Percentiles rank a stretch among this genome's conserved stretches.
phyloP scores from a whole-genome alignment of 371 early-diverging fungal species.

The Mortierella sp. region DNA sequence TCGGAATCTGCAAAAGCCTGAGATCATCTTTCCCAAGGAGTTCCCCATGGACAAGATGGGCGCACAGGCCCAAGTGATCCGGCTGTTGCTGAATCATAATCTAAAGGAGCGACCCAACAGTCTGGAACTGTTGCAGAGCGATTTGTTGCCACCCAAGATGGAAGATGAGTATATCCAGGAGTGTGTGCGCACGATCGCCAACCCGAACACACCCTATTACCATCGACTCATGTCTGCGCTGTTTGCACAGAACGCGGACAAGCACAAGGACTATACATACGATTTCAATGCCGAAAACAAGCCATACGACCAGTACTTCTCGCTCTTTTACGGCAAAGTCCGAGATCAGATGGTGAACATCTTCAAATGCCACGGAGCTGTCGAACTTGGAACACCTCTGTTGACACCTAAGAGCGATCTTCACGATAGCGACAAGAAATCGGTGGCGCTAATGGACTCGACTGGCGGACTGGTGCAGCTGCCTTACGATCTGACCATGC shows the following conservation, averaged over 20 bases:
- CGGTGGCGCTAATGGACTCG: conserved; percentile 85
- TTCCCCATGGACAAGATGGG: conserved; percentile 70
- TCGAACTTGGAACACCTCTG: conserved; percentile 86
- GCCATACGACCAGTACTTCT: conserved; percentile 68
- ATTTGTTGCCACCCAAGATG: conserved; percentile 83
- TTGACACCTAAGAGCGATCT: conserved; percentile 85
- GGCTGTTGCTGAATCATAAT: conserved; percentile 77
- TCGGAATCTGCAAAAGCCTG: conserved; percentile 63
- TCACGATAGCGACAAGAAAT: conserved; percentile 75
- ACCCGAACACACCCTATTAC: conserved; percentile 91
- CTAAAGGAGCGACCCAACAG: conserved; percentile 89
- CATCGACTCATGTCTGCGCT: conserved; percentile 83
- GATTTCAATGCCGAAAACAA: conserved; percentile 79
- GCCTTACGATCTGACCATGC: conserved; percentile 92
- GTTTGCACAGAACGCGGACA: conserved; percentile 82
- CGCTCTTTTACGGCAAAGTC: conserved; percentile 77
- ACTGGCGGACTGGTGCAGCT: conserved; percentile 87
- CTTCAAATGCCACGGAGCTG: conserved; percentile 90
- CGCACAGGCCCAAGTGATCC: conserved; percentile 79
- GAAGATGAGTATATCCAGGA: conserved; percentile 95
- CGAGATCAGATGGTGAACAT: conserved; percentile 81
- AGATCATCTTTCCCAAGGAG: conserved; percentile 81
- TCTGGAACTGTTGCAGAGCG: conserved; percentile 83
- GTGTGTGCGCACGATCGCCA: conserved; percentile 90
- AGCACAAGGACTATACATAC: conserved; percentile 91